Percentiles rank a stretch among this genome's conserved stretches.
These are phyloP conservation scores for Theobroma cacao DNA, from an alignment of 345 rosid species.

Conservation along the genomic window DNA sequence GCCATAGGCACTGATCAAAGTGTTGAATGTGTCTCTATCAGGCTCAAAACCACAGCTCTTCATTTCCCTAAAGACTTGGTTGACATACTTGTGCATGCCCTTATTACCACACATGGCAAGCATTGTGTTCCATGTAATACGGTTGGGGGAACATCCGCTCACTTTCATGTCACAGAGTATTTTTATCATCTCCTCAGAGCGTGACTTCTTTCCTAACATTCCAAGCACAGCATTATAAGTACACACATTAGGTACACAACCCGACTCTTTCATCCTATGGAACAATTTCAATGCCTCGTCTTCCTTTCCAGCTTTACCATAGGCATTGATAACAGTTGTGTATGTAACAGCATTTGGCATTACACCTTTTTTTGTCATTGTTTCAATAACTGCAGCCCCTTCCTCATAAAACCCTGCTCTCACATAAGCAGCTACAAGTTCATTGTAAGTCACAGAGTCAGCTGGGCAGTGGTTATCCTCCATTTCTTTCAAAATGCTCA, in stretches of 20 bases:
- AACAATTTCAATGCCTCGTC: slow-evolving; percentile 71
- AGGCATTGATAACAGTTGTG: slow-evolving; percentile 79
- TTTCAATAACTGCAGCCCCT: slow-evolving; percentile 72
- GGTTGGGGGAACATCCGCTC: slow-evolving; percentile 75
- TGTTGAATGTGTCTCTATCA: slow-evolving; percentile 82
- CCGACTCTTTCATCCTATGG: slow-evolving; percentile 60
- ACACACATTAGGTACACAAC: slow-evolving; percentile 84
- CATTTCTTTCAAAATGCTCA: slow-evolving; percentile 80
- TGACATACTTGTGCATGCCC: slow-evolving; percentile 67
- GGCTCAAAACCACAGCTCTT: slow-evolving; percentile 87
- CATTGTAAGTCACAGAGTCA: slow-evolving; percentile 82
- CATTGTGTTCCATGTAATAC: slow-evolving; percentile 93
- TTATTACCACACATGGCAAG: slow-evolving; percentile 71
- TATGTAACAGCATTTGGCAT: slow-evolving; percentile 83
- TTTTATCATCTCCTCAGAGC: slow-evolving; percentile 67
- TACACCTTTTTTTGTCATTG: slow-evolving; percentile 59
- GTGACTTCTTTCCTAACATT: slow-evolving; percentile 75
- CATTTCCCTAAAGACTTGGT: slow-evolving; percentile 75
- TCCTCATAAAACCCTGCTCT: slow-evolving; percentile 80
- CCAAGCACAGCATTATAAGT: slow-evolving; percentile 77
- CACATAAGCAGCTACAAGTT: slow-evolving; percentile 78
- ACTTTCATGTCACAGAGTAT: slow-evolving; percentile 73
- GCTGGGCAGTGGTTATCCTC: slow-evolving; percentile 67
- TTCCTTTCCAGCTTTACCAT: slow-evolving; percentile 71
- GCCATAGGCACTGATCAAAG: slow-evolving; percentile 80